A percentile compares a stretch with the other conserved stretches of the same genome.
Conservation (phyloP, 768 basidiomycete genomes). For the Lentinula lateritia region DNA sequence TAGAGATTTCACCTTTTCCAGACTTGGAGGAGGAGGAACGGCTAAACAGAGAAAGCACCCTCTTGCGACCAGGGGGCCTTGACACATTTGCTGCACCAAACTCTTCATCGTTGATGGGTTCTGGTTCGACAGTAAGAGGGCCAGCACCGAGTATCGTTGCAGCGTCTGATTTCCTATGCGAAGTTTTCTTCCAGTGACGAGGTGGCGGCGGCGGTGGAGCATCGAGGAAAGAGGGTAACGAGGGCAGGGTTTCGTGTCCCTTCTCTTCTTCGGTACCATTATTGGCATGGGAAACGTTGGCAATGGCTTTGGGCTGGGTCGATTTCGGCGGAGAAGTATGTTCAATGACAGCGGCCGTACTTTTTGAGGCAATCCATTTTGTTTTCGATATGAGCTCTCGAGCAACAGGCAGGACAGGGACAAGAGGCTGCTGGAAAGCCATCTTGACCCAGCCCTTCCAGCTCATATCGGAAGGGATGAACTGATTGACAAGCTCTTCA, state of each 20-base stretch:
- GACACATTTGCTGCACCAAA: conserved; percentile 6
- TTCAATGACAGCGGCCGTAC: conserved; percentile 25
- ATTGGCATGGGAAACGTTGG: not conserved
- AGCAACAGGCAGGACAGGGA: conserved; percentile 75
- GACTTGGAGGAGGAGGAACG: conserved; percentile 10
- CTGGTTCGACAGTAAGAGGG: conserved; percentile 37
- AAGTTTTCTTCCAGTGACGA: conserved; percentile 20
- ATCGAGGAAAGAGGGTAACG: not conserved
- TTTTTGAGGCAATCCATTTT: conserved; percentile 54
- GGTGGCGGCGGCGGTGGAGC: conserved; percentile 7
- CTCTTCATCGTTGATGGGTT: conserved; percentile 20
- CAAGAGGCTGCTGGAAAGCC: conserved; percentile 73
- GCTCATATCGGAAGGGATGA: conserved; percentile 70
- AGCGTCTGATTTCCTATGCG: conserved; percentile 21
- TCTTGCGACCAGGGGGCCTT: conserved; percentile 21
- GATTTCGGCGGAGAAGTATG: conserved; percentile 20
- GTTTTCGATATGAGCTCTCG: conserved; percentile 76
- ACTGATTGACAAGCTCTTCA: conserved; percentile 74
- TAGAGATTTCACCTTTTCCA: not conserved
- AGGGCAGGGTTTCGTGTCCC: not conserved
- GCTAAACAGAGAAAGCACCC: conserved; percentile 20
- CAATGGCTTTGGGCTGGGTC: not conserved
- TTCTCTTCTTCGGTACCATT: not conserved
- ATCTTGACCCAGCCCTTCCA: conserved; percentile 84
- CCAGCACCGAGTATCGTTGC: conserved; percentile 22